Base-by-base conservation (phyloP, 2,329 filamentous ascomycete genomes). In the Epichloe brachyelytri region DNA sequence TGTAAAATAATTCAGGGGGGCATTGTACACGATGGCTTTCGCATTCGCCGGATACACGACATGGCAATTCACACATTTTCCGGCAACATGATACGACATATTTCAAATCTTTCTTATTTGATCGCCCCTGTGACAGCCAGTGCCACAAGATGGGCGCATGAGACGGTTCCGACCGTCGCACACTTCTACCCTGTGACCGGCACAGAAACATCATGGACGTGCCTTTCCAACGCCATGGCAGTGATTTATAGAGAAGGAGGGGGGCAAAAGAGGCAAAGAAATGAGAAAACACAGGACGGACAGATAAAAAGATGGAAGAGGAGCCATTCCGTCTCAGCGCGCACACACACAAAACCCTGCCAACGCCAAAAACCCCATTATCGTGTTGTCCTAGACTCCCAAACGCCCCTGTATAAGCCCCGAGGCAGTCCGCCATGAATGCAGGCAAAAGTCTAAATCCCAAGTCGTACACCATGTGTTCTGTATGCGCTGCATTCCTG, bases 151-250 rank as follows among this genome's bases (percentile, higher is more conserved):
- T 37, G 22, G 17, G 37, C 22, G 10, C 38, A 45, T 43, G 20
- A 8, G 19, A 53, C 30, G 38, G 43, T 53, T 53, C 49, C 49
- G n/a, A 53, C 45, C 52, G 37, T 40, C 14, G 12, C 30, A 43
- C 5, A 12, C 19, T 22, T 4, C 22, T 43, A 15, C 43, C 41
- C 47, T 26, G 48, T 30, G 43, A 10, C 51, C 49, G 30, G 51
- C 48, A 45, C 48, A 53, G 51, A 26, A 26, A 41, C n/a, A 34
- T 45, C 3, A 19, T 19, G 17, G 6, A 44, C 40, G 8, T 43
- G 43, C 36, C 38, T 20, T 22, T 49, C 10, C 19, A 38, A 45
- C 48, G 22, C 26, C 20, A 41, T 40, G 26, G 36, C 45, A 8
- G 33, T n/a, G 33, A 2, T 43, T 43, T 8, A 7, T 17, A 7